Evolutionary conservation across 1,284 basidiomycete species (phyloP).

Genomic region (Retiboletus fuscus): DNA sequence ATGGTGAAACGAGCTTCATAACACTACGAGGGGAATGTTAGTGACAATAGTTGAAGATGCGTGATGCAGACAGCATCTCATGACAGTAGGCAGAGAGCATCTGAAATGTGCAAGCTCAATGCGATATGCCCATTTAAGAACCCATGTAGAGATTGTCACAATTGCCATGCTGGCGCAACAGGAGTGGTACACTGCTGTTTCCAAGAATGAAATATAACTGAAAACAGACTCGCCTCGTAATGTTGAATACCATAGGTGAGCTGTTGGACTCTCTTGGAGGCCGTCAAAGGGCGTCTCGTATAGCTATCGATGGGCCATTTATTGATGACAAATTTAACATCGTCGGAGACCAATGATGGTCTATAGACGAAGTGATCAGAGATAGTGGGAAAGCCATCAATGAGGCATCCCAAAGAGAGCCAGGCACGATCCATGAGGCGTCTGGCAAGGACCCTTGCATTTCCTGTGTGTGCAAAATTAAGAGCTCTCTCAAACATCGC

Average conservation of each 20-base stretch:
- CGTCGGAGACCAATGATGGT: fast-evolving
- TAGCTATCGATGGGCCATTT: not conserved
- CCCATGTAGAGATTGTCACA: too few relatives aligned
- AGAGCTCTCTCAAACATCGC: not conserved
- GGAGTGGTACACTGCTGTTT: too few relatives aligned
- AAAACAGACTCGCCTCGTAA: not conserved
- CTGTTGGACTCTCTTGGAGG: not conserved
- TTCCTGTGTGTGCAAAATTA: not conserved
- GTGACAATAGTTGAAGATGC: not conserved
- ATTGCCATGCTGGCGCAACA: too few relatives aligned
- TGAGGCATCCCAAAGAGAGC: not conserved
- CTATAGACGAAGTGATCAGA: not conserved
- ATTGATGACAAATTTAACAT: not conserved
- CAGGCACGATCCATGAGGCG: not conserved
- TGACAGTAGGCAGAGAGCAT: too few relatives aligned
- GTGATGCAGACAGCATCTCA: too few relatives aligned
- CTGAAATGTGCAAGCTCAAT: too few relatives aligned
- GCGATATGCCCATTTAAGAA: too few relatives aligned
- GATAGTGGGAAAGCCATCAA: not conserved
- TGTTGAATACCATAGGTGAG: not conserved
- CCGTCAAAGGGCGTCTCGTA: not conserved
- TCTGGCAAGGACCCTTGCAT: fast-evolving
- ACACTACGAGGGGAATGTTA: not conserved
- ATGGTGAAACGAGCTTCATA: not conserved
- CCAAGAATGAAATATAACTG: too few relatives aligned